Conservation (phyloP, 148 eudicot genomes). For the Beta vulgaris region DNA sequence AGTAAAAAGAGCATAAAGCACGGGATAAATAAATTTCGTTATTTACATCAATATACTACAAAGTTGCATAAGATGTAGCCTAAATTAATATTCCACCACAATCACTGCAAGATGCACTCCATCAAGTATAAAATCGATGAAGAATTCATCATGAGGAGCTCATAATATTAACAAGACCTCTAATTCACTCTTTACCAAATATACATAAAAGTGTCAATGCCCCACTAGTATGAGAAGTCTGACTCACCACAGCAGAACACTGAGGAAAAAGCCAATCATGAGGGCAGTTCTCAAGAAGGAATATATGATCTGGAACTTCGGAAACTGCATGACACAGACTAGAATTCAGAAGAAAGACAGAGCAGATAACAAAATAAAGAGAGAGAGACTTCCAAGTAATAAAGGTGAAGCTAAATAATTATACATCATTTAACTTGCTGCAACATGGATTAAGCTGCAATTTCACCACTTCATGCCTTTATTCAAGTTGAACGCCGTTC, state of each 20-base stretch:
- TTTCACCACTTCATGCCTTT: neutral
- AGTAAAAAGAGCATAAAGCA: neutral
- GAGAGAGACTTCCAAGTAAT: neutral
- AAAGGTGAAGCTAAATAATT: neutral
- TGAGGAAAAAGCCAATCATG: conserved; percentile 94
- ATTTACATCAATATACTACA: neutral
- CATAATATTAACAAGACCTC: neutral
- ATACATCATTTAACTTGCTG: neutral
- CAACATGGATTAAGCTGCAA: neutral
- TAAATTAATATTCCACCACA: neutral
- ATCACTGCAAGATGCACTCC: neutral
- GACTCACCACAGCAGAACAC: conserved; percentile 80
- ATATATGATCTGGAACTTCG: conserved; percentile 57
- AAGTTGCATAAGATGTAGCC: neutral
- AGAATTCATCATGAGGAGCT: neutral
- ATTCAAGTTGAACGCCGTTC: neutral
- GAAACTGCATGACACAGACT: conserved; percentile 44
- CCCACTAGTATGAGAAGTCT: neutral
- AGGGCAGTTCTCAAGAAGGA: conserved; percentile 69
- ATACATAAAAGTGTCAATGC: neutral
- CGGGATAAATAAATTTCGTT: neutral
- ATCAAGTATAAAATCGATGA: neutral
- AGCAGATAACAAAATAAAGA: neutral
- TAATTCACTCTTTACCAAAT: neutral
- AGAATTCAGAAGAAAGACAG: conserved; percentile 9